Evolutionary conservation across 2,329 filamentous ascomycete species (phyloP), one percentile per base, ranked within the genome.

Genomic region (Aspergillus unguis): DNA sequence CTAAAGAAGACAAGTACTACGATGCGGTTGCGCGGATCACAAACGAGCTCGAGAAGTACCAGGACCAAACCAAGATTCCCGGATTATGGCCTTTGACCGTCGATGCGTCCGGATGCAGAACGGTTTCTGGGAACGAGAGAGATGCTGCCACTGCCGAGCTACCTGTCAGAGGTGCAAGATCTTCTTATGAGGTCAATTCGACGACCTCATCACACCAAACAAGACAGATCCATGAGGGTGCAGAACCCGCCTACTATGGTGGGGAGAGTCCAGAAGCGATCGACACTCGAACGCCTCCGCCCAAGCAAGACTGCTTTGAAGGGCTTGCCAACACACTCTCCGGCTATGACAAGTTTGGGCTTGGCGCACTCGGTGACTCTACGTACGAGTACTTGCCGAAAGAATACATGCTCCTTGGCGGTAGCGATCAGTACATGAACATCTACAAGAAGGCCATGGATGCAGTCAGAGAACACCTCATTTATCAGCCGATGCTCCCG

Each of bases 1-100:
- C 92, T 0, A 83, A 84, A 52, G 78, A 92, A 54, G 73, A 86
- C 60, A 91, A 86, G 67, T 96, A 95, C 72, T 96, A 95, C 66
- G 92, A 96, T 72, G 91, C 90, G 11, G 80, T 96, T 55, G 88
- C 90, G 44, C 85, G 91, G 54, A 88, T 96, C 62, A 95, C 90
- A 17, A 79, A 95, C 65, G 86, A 85, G 6, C 79, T 96, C 27
- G 82, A 91, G 56, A 81, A 86, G 47, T 84, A 86, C 73, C 90
- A 96, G 72, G 82, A 85, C 61, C 69, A 77, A 4, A 92, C 87
- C 1, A 78, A 79, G 3, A 75, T 96, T 6, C 84, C 87, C 1
- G 91, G 92, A 2, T 81, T 96, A 63, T 96, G 92, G 76, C 90
- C 92, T 0, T 81, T 88, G 58, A 77, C 76, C 36, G 73, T 96